A percentile compares a stretch with the other conserved stretches of the same genome.
phyloP scores from a whole-genome alignment of 176 grass and related monocot genomes.

The Lolium perenne region DNA sequence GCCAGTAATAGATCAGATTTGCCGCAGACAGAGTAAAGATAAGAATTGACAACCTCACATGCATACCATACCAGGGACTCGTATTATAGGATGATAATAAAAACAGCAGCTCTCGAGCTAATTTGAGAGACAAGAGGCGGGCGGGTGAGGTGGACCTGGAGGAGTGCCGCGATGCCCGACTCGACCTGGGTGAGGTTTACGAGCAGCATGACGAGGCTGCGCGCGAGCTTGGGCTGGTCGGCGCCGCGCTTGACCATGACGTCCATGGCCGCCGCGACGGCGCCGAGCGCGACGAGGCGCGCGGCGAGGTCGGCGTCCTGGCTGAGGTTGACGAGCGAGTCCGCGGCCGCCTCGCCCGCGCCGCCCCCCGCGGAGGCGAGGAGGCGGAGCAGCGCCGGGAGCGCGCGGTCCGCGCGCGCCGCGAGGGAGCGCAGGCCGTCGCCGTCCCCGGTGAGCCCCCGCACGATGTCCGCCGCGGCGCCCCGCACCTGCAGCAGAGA shows the following conservation, averaged over 20 bases:
- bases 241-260: slow-evolving; percentile 57
- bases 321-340: slow-evolving; percentile 89
- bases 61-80: no score
- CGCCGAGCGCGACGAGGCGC: slow-evolving; percentile 61
- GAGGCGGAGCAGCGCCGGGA: slow-evolving; percentile 61
- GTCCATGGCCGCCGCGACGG: slow-evolving; percentile 68
- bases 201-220: slow-evolving; percentile 85
- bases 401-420: slow-evolving; percentile 50
- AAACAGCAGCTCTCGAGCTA: no score
- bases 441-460: slow-evolving; percentile 70
- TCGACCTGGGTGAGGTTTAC: slow-evolving; percentile 91
- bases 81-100: no score
- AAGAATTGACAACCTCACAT: no score
- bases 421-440: slow-evolving; percentile 67
- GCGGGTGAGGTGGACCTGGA: slow-evolving; percentile 50
- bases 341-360: slow-evolving; percentile 61
- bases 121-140: no score
- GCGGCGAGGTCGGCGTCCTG: slow-evolving; percentile 60
- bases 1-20: no score
- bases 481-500: slow-evolving; percentile 58
- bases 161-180: slow-evolving; percentile 60
- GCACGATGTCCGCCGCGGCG: slow-evolving; percentile 78
- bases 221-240: slow-evolving; percentile 52
- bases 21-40: no score
- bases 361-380: slow-evolving; percentile 51